Evolutionary conservation across 2,329 filamentous ascomycete genomes (phyloP).

Genomic region (Periglandula ipomoeae): DNA sequence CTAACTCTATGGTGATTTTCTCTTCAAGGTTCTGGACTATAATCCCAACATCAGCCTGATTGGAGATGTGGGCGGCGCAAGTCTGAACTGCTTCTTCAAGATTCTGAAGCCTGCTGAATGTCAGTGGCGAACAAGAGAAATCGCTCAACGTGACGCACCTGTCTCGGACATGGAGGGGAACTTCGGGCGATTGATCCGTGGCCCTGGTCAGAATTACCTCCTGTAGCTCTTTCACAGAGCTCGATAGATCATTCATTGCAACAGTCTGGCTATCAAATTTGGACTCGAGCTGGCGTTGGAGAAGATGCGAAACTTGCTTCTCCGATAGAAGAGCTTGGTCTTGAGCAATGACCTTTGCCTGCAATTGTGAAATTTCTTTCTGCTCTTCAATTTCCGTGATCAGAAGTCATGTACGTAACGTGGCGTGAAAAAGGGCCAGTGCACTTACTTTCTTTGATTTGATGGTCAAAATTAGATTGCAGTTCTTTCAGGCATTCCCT

Average conservation of each 20-base stretch:
- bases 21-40: conserved; percentile 4
- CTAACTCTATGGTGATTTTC: conserved; percentile 5
- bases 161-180: neutral
- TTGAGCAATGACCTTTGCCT: conserved; percentile 13
- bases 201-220: neutral
- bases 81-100: conserved; percentile 3
- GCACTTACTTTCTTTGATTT: conserved; percentile 16
- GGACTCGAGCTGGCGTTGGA: conserved; percentile 1
- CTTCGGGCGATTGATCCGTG: neutral
- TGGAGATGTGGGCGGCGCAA: neutral
- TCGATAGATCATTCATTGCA: neutral
- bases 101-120: conserved; percentile 1
- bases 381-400: conserved; percentile 13
- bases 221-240: neutral
- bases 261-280: neutral
- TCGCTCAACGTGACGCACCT: neutral
- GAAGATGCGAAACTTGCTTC: neutral
- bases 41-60: neutral
- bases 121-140: neutral
- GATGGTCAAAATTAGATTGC: conserved; percentile 13
- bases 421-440: neutral
- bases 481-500: conserved; percentile 21
- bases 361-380: conserved; percentile 15
- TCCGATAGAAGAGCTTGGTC: conserved; percentile 8
- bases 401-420: neutral